A percentile compares a stretch with the other conserved stretches of the same genome.
These are phyloP conservation scores for Fusarium sp. DNA, from an alignment of 2,329 filamentous ascomycete species.

Conservation along the genomic window DNA sequence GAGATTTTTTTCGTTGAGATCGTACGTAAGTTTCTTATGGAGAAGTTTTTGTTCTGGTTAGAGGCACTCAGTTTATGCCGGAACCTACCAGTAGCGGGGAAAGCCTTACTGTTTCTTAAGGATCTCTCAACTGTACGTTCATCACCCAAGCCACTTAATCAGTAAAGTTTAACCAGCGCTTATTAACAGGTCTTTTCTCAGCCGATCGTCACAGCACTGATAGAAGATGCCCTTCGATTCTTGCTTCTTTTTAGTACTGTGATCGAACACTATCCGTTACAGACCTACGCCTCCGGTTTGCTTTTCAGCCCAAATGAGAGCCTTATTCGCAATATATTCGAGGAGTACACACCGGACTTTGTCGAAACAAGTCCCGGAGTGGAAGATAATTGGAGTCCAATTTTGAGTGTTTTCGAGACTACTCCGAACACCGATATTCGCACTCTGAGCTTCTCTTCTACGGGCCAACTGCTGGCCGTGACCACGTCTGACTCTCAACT, in stretches of 20 bases:
- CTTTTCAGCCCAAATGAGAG: not conserved
- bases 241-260: not conserved
- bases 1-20: accelerated
- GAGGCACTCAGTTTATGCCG: not conserved
- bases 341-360: accelerated
- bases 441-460: not conserved
- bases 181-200: too few species aligned
- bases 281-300: not conserved
- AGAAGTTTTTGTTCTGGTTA: slow-evolving; percentile 1
- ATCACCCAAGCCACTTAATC: accelerated
- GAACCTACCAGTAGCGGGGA: not conserved
- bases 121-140: not conserved
- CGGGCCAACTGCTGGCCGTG: not conserved
- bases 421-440: not conserved
- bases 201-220: accelerated
- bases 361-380: not conserved
- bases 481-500: not conserved
- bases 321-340: not conserved
- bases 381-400: not conserved
- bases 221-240: not conserved
- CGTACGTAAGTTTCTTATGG: accelerated
- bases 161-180: not conserved
- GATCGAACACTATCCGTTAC: not conserved
- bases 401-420: not conserved
- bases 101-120: accelerated